These are phyloP conservation scores for Mycena maculata DNA, from an alignment of 768 basidiomycete species.

Conservation along the genomic window DNA sequence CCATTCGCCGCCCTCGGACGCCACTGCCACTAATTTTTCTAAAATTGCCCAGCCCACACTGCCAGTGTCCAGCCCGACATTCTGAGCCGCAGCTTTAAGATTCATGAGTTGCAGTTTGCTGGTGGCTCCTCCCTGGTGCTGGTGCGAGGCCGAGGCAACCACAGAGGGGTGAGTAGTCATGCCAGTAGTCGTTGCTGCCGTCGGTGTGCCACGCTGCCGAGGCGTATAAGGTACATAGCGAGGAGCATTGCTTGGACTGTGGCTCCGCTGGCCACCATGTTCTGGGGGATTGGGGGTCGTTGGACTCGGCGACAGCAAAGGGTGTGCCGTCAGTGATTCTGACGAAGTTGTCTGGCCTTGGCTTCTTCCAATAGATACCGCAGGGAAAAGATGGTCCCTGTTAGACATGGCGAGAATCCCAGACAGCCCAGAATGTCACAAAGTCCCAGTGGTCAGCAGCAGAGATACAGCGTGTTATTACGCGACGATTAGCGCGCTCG, in stretches of 20 bases:
- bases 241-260: slow-evolving; percentile 56
- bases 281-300: slow-evolving; percentile 41
- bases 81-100: slow-evolving; percentile 78
- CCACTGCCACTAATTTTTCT: slow-evolving; percentile 71
- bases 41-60: slow-evolving; percentile 83
- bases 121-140: slow-evolving; percentile 68
- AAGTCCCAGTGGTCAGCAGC: too few relatives aligned
- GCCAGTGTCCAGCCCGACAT: slow-evolving; percentile 69
- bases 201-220: slow-evolving; percentile 27
- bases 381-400: slow-evolving; percentile 54
- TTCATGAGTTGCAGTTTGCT: slow-evolving; percentile 78
- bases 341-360: slow-evolving; percentile 60
- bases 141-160: slow-evolving; percentile 42
- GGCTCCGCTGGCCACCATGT: slow-evolving; percentile 44
- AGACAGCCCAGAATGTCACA: neutral
- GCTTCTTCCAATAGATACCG: slow-evolving; percentile 65
- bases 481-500: neutral
- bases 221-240: slow-evolving; percentile 47
- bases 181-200: slow-evolving; percentile 34
- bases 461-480: neutral
- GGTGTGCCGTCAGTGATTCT: slow-evolving; percentile 72
- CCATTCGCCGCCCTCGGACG: slow-evolving; percentile 73
- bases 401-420: slow-evolving; percentile 20
- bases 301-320: slow-evolving; percentile 64
- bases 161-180: slow-evolving; percentile 35